Evolutionary conservation across 2,329 filamentous ascomycete species (phyloP).

Genomic region (Juglanconis sp.): DNA sequence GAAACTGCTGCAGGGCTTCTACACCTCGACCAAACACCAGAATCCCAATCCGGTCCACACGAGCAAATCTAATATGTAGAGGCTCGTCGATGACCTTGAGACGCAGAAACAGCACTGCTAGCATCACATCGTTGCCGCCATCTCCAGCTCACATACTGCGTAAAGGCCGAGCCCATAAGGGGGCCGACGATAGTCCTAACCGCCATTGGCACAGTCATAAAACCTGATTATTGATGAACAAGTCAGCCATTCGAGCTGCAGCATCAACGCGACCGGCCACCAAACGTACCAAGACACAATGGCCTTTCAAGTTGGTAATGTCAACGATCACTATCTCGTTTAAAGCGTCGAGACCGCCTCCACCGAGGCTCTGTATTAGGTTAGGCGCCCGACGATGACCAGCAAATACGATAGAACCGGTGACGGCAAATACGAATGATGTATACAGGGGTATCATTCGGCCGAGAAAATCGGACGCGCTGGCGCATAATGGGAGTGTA

Average conservation of each 20-base stretch:
- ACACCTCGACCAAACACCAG: conserved; percentile 23
- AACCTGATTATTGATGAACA: neutral
- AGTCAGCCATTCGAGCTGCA: no score
- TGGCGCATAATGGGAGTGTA: conserved; percentile 26
- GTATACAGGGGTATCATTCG: conserved; percentile 29
- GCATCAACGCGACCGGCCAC: no score
- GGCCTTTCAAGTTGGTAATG: conserved; percentile 30
- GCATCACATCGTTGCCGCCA: conserved; percentile 22
- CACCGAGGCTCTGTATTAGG: conserved; percentile 28
- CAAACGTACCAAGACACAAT: conserved; percentile 22
- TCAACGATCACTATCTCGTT: conserved; percentile 31
- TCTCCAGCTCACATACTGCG: conserved; percentile 24
- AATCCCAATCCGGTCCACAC: conserved; percentile 29
- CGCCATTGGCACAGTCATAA: conserved; percentile 27
- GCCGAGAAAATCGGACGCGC: conserved; percentile 29
- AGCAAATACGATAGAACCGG: conserved; percentile 33
- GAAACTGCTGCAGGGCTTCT: conserved; percentile 7
- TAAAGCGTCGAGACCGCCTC: conserved; percentile 29
- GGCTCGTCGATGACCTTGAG: conserved; percentile 19
- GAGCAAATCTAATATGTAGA: conserved; percentile 16
- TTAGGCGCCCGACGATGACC: conserved; percentile 25
- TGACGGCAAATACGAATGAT: conserved; percentile 31
- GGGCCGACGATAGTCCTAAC: conserved; percentile 28
- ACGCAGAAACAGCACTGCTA: conserved; percentile 22
- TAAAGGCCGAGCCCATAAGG: conserved; percentile 28